Evolutionary conservation across 306 rosid genomes (phyloP), one percentile per base, ranked within the genome.

Genomic region (Clitoria ternatea): DNA sequence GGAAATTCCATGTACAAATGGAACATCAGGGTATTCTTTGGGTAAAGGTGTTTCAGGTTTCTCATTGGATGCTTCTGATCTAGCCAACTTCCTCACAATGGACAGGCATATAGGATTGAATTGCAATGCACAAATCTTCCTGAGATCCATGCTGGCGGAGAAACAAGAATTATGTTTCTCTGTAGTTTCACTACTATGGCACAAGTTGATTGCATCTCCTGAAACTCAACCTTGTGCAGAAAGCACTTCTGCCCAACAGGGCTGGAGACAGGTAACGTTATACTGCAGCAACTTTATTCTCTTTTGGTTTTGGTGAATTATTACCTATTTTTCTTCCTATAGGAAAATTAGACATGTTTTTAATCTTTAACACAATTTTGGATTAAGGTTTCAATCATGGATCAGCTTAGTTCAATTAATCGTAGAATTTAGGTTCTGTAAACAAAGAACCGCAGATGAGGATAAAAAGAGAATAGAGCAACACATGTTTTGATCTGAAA

Each of bases 171-270:
- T 93, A 30, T 93, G 97, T 80, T 93, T 93, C 69, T 90, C 98
- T 33, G 98, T 93, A 70, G 96, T 93, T 77, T 90, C 98, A 45
- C 80, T 93, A 66, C 84, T 93, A 53, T 93, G 98, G 98, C 93
- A 90, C 85, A 93, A 93, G 82, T 77, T 93, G 81, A 88, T 93
- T 81, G 85, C 96, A 18, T 86, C 96, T 72, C 98, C 98, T 37
- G 98, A 93, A 80, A 93, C 90, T 54, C 96, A 90, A 73, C 98
- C 90, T 47, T 79, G 83, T 64, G 90, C 90, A 33, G 98, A 93
- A 77, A 89, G 98, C 85, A 93, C 98, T 74, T 93, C 98, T 60
- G 98, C 97, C 32, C 98, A 93, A 65, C 98, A 93, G 85, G 98
- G 98, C 33, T 93, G 98, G 97, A 83, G 96, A 72, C 98, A 93